phyloP scores from a whole-genome alignment of 192 early-diverging fungal species.

The Helicostylum pulchrum region DNA sequence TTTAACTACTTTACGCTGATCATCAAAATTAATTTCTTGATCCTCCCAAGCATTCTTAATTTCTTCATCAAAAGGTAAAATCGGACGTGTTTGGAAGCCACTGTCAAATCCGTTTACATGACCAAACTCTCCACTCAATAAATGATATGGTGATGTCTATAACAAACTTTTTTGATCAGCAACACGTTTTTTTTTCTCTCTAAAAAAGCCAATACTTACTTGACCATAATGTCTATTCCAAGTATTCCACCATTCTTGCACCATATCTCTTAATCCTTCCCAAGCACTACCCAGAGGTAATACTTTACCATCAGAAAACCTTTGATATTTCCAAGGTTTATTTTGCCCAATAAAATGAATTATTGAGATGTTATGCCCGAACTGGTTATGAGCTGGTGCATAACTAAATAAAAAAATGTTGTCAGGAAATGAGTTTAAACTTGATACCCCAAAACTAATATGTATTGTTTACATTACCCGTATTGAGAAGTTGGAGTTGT shows the following conservation, averaged over 20 bases:
- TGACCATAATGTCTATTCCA: constrained; percentile 54
- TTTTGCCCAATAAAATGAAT: constrained; percentile 86
- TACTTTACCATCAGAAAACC: constrained; percentile 58
- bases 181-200: no score
- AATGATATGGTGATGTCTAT: constrained; percentile 12
- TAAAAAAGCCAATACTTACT: constrained; percentile 2
- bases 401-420: constrained; percentile 43
- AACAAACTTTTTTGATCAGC: neutral
- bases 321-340: constrained; percentile 88
- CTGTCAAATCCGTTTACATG: neutral
- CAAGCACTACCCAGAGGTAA: constrained; percentile 44
- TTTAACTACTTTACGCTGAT: constrained; percentile 8
- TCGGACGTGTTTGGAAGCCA: constrained; percentile 15
- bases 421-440: neutral
- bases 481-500: constrained; percentile 79
- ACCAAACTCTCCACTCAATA: neutral
- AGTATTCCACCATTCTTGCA: constrained; percentile 73
- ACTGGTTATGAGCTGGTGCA: constrained; percentile 78
- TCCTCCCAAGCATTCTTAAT: constrained; percentile 32
- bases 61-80: constrained; percentile 11
- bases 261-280: constrained; percentile 51
- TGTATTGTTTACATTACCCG: constrained; percentile 44
- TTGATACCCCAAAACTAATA: neutral
- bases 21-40: neutral
- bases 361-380: constrained; percentile 65